Evolutionary conservation across 257 asterid species (phyloP).

Genomic region (Echites panduratus): DNA sequence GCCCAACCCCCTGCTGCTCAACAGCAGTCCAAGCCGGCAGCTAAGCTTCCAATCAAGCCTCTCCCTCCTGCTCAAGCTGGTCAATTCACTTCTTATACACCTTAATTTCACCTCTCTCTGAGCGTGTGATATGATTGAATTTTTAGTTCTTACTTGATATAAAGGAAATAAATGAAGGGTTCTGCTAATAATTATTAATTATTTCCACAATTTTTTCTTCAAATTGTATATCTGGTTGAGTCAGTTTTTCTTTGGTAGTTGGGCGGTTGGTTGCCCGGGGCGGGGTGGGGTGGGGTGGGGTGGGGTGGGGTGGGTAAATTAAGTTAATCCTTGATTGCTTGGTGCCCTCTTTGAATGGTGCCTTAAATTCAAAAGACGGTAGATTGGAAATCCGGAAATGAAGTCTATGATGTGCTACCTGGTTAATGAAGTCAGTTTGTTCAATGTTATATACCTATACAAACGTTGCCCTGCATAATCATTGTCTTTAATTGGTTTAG

Average conservation of each 20-base stretch:
- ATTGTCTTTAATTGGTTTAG: not conserved
- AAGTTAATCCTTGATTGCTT: not conserved
- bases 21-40: slow-evolving; percentile 34
- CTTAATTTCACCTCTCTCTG: not conserved
- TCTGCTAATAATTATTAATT: not conserved
- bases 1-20: slow-evolving; percentile 29
- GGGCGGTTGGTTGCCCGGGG: too few relatives aligned
- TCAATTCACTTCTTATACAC: slow-evolving; percentile 14
- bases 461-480: not conserved
- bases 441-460: too few relatives aligned
- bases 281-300: too few relatives aligned
- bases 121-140: not conserved
- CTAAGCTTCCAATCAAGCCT: slow-evolving; percentile 74
- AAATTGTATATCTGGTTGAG: not conserved
- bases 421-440: not conserved
- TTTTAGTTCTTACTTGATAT: not conserved
- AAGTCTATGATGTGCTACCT: not conserved
- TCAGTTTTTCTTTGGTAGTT: not conserved
- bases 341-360: not conserved
- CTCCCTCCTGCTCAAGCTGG: slow-evolving; percentile 77
- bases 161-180: not conserved
- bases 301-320: not conserved
- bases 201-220: not conserved
- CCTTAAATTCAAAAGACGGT: not conserved
- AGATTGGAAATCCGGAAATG: too few relatives aligned